Evolutionary conservation across 257 asterid species (phyloP), one percentile per base, ranked within the genome.

Genomic region (Euphrasia confusa): DNA sequence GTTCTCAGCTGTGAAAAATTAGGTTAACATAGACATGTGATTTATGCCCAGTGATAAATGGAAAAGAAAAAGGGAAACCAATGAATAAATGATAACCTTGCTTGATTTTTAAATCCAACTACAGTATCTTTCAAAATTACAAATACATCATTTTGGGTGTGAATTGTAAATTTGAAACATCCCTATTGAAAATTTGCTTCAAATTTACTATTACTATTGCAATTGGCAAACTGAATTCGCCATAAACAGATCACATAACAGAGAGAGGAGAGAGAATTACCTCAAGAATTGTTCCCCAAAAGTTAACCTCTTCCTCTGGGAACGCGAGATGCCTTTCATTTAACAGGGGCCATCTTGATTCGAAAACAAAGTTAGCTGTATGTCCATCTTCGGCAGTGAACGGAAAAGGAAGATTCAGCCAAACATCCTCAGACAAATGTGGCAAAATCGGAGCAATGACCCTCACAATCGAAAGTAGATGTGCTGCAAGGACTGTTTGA

Each of bases 261-360:
- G 24, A 21, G 24, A 21, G 24, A 21, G 24, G 24, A 21, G 24
- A 21, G 24, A 21, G 24, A 48, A 62, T 61, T 78, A 92, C 99
- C 99, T 92, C 97, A 21, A 92, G 96, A 76, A 92, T 77, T 76
- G 79, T 84, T 10, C 72, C 90, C 99, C 97, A 92, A n/a, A 86
- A 87, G 13, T 74, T 64, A 18, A 84, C 77, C 60, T 87, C 97
- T 72, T 83, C 88, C 62, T 60, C 78, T 0, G 94, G 84, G 68
- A 92, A 78, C 18, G 79, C 58, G 14, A 89, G 86, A 68, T 85
- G 76, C 35, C 58, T 73, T 72, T 84, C 83, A 28, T 84, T 80
- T 57, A 69, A 35, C 27, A 62, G 66, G 4, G 99, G 99, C 99
- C 99, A 92, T 64, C 80, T 76, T 30, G 95, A 77, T 83, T 92